Percentiles rank a stretch among this genome's conserved stretches.
Evolutionary conservation across 2,329 filamentous ascomycete species (phyloP).

Genomic region (Colletotrichum tamarilloi): DNA sequence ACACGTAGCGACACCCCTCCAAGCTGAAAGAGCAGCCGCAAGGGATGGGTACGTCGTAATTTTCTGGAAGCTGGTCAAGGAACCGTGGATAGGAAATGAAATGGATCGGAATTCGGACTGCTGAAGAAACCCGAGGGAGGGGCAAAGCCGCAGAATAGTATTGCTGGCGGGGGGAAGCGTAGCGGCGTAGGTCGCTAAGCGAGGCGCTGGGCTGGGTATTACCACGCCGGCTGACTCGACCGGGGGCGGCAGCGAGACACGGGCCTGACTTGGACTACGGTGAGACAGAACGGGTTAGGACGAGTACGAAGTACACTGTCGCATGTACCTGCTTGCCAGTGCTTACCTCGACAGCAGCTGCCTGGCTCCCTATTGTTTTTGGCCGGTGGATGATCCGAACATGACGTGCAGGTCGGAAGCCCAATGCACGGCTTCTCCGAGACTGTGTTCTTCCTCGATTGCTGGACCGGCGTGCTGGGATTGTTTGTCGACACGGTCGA

Average conservation of each 20-base stretch:
- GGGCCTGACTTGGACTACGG: neutral
- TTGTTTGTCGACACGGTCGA: neutral
- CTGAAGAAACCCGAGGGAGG: conserved; percentile 27
- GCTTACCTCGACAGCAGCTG: neutral
- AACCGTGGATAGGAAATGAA: conserved; percentile 13
- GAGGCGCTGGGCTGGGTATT: neutral
- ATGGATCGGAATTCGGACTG: conserved; percentile 29
- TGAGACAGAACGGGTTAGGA: conserved; percentile 18
- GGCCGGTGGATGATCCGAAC: neutral
- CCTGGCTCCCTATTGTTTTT: neutral
- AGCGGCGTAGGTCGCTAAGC: conserved; percentile 7
- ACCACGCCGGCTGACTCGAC: conserved; percentile 23
- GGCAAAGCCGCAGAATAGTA: neutral
- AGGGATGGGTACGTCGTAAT: neutral
- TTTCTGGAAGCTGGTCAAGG: conserved; percentile 1
- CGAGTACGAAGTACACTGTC: neutral
- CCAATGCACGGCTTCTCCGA: neutral
- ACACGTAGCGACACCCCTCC: neutral
- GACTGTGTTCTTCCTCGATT: neutral
- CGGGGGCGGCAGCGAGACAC: conserved; percentile 1
- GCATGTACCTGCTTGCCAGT: neutral
- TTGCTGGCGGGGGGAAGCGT: neutral
- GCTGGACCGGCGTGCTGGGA: neutral
- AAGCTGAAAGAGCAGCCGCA: neutral
- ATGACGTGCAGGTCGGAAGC: conserved; percentile 6